phyloP scores from a whole-genome alignment of 345 rosid genomes.

The Rhodamnia rubescens region DNA sequence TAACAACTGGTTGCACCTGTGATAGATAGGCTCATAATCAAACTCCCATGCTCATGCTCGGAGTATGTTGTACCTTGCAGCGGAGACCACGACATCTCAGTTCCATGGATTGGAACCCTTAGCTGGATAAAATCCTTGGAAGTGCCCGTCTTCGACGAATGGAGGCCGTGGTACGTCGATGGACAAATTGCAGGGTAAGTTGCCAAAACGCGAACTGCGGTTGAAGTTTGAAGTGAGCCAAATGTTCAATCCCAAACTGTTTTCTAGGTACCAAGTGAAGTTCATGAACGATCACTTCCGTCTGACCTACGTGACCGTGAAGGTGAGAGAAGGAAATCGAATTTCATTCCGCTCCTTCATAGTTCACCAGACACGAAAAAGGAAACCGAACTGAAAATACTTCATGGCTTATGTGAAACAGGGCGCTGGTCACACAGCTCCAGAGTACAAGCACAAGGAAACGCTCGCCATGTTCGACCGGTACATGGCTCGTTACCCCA shows the following conservation, averaged over 20 bases:
- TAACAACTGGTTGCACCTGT: neutral
- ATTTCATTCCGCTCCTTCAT: neutral
- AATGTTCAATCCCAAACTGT: neutral
- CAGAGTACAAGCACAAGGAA: conserved; percentile 20
- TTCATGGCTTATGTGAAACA: neutral
- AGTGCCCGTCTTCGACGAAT: conserved; percentile 10
- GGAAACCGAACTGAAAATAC: neutral
- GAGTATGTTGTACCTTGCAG: conserved; percentile 2
- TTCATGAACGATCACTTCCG: conserved; percentile 21
- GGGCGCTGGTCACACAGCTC: conserved; percentile 31
- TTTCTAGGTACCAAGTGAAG: conserved; percentile 21
- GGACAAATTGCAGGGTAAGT: conserved; percentile 28
- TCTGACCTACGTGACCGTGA: conserved; percentile 20
- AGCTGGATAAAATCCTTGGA: conserved; percentile 19
- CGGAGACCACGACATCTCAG: conserved; percentile 22
- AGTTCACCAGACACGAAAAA: neutral
- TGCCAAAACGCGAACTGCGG: neutral
- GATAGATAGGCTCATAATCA: neutral
- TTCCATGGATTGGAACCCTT: conserved; percentile 18
- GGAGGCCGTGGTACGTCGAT: conserved; percentile 22
- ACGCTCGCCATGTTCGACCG: conserved; percentile 19
- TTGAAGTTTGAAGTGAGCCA: neutral
- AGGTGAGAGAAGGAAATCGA: conserved; percentile 3
- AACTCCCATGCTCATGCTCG: neutral
- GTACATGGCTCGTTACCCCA: conserved; percentile 18